phyloP scores from a whole-genome alignment of 148 eudicot species.

The Spergularia marina region DNA sequence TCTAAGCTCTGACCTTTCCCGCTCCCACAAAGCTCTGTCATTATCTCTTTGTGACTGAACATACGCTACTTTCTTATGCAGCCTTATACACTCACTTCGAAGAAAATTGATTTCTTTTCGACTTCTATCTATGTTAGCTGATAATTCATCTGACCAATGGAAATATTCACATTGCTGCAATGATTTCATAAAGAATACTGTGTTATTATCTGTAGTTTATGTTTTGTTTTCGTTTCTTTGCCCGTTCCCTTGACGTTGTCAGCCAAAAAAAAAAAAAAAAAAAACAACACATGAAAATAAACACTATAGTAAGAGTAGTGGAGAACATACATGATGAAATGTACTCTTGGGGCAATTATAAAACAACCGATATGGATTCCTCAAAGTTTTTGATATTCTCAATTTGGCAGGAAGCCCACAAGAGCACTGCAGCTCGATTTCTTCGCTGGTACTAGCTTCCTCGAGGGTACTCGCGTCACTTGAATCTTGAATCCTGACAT shows the following conservation, averaged over 20 bases:
- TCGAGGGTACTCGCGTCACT: slow-evolving; percentile 26
- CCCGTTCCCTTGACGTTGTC: no score
- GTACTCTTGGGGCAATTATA: slow-evolving; percentile 43
- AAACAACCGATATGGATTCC: slow-evolving; percentile 40
- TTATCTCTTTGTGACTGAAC: slow-evolving; percentile 35
- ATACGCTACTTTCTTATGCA: slow-evolving; percentile 36
- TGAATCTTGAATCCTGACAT: slow-evolving; percentile 25
- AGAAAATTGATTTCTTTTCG: slow-evolving; percentile 34
- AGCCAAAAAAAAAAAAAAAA: neutral
- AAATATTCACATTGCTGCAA: slow-evolving; percentile 45
- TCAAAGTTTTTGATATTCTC: slow-evolving; percentile 38
- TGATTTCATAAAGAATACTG: slow-evolving; percentile 3
- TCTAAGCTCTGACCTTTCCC: slow-evolving; percentile 39
- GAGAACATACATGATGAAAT: slow-evolving; percentile 31
- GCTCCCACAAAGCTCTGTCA: slow-evolving; percentile 39
- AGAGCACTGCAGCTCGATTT: slow-evolving; percentile 32
- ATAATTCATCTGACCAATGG: slow-evolving; percentile 40
- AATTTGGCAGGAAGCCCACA: slow-evolving; percentile 48
- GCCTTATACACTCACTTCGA: slow-evolving; percentile 40
- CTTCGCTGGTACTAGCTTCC: slow-evolving; percentile 31
- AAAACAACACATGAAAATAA: neutral
- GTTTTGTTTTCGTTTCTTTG: no score
- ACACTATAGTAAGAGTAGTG: slow-evolving; percentile 2
- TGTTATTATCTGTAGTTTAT: neutral
- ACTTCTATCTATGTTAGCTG: slow-evolving; percentile 35